Base-by-base conservation (phyloP, 345 rosid species). In the Cardiospermum halicacabum region DNA sequence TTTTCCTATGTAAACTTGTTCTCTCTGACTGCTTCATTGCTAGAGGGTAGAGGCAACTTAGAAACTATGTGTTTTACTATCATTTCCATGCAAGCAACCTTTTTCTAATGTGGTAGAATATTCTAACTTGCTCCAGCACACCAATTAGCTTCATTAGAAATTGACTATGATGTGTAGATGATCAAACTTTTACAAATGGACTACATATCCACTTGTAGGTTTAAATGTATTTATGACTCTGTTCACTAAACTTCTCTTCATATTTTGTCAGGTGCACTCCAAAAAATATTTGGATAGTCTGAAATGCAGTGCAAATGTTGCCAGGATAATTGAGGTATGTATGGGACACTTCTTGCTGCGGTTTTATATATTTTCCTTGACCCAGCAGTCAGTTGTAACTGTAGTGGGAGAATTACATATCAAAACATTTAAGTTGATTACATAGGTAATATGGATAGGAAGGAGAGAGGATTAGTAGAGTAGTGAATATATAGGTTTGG, bases 241-340 rank as follows among this genome's bases (percentile, higher is more conserved):
- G 15, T 24, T 15, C 53, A 12, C 48, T 21, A 22, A 59, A 21
- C 25, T 26, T 65, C 13, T 63, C 15, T 49, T 42, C 56, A 32
- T 61, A 37, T 19, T 68, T 63, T 25, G 53, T 66, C 67, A 90
- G 98, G 97, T 93, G 12, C 98, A 93, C 67, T 75, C 96, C 12
- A 87, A 80, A 75, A 59, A 77, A 25, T 93, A 90, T 79, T 78
- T 93, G 77, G 69, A 79, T 47, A 91, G 96, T 75, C 79, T 93
- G 58, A 88, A 88, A 79, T 74, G 75, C 74, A 93, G 98, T 66
- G 30, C 69, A 18, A 84, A 79, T 66, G 94, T 93, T 47, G 90
- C 98, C 76, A 80, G 54, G 73, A 91, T 88, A 73, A 48, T 84
- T 15, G 96, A 93, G 94, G 98, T 88, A 75, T 56, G 45, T n/a